Conservation (phyloP, 257 asterid species). For the Euphrasia confusa region DNA sequence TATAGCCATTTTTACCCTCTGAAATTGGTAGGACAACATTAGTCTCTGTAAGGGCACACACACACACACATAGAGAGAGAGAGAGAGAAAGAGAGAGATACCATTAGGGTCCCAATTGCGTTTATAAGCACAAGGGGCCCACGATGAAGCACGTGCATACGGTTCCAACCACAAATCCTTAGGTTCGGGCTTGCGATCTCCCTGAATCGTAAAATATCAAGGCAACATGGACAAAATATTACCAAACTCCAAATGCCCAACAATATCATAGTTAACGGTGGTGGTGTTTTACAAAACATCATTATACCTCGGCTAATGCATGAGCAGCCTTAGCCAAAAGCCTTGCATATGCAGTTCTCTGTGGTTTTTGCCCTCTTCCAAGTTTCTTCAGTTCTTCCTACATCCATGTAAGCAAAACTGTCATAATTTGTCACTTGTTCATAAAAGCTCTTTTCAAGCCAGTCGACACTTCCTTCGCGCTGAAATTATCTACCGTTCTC, state of each 20-base stretch:
- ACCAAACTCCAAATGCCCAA: constrained; percentile 11
- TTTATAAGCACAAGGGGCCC: constrained; percentile 85
- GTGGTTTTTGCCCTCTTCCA: constrained; percentile 71
- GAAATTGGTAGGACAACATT: constrained; percentile 28
- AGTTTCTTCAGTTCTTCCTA: constrained; percentile 74
- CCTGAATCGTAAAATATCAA: constrained; percentile 38
- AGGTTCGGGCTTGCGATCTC: constrained; percentile 72
- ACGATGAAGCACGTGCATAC: constrained; percentile 65
- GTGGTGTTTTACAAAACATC: background rate
- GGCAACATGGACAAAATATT: background rate
- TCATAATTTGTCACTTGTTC: background rate
- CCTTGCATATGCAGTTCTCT: constrained; percentile 72
- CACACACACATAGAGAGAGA: background rate
- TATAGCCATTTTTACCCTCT: constrained; percentile 76
- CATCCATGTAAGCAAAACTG: constrained; percentile 19
- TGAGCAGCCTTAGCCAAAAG: constrained; percentile 89
- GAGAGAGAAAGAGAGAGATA: constrained; percentile 29
- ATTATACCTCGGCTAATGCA: constrained; percentile 75
- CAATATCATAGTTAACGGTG: constrained; percentile 14
- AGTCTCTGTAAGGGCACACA: background rate
- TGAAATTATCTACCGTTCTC: constrained; percentile 16
- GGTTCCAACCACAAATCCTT: constrained; percentile 95
- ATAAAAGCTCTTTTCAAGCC: constrained; percentile 1
- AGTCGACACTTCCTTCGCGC: constrained; percentile 6
- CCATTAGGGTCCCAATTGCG: constrained; percentile 74